Conservation (phyloP, 2,329 filamentous ascomycete genomes). For the Microdochium nivale region DNA sequence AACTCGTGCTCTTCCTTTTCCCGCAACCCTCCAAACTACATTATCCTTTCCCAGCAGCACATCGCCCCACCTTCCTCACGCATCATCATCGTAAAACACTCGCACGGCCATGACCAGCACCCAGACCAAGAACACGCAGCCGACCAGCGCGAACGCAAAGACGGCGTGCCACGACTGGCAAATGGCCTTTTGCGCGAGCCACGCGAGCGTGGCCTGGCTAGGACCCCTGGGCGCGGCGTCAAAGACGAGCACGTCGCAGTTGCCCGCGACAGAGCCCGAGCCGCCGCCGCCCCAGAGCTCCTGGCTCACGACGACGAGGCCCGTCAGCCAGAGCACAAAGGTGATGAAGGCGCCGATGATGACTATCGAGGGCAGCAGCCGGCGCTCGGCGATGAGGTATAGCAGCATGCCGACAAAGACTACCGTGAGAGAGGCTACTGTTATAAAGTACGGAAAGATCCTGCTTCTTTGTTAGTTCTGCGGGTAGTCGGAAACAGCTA, state of each 20-base stretch:
- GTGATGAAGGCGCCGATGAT: slow-evolving; percentile 58
- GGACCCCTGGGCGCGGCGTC: slow-evolving; percentile 39
- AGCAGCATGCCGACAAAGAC: slow-evolving; percentile 59
- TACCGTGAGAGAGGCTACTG: slow-evolving; percentile 49
- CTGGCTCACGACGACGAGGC: slow-evolving; percentile 51
- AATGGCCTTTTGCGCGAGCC: slow-evolving; percentile 54
- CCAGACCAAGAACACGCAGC: slow-evolving; percentile 54
- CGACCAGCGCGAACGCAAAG: slow-evolving; percentile 54
- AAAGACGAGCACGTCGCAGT: slow-evolving; percentile 51
- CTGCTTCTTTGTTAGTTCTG: slow-evolving; percentile 23
- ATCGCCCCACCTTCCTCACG: background rate
- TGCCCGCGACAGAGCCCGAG: slow-evolving; percentile 45
- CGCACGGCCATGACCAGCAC: slow-evolving; percentile 61
- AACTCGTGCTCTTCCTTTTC: too few relatives aligned
- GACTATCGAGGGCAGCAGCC: slow-evolving; percentile 52
- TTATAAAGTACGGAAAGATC: slow-evolving; percentile 62
- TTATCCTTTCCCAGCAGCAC: background rate
- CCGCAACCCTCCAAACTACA: background rate
- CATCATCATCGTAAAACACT: slow-evolving; percentile 38
- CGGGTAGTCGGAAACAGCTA: too few relatives aligned
- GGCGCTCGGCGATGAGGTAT: slow-evolving; percentile 51
- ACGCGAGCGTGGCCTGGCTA: slow-evolving; percentile 48
- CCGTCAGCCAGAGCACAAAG: slow-evolving; percentile 60
- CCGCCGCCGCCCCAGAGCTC: slow-evolving; percentile 52
- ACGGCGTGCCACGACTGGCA: slow-evolving; percentile 60